Base-by-base conservation (phyloP, 2,329 filamentous ascomycete species). In the Penicillium sp. region DNA sequence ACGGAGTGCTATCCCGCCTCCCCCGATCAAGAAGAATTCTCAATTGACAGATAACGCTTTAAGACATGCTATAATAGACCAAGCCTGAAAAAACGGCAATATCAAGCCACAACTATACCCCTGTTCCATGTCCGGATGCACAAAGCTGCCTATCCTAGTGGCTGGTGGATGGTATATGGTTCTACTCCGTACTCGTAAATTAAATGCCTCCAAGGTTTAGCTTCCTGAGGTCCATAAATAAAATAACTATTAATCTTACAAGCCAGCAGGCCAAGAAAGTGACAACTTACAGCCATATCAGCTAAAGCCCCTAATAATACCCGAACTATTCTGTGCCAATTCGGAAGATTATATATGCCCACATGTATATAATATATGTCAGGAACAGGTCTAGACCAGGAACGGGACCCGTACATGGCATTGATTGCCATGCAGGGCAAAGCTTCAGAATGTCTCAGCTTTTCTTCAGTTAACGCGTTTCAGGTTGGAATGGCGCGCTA, bases 391-490 rank as follows among this genome's bases (percentile, higher is more conserved):
- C 40, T 42, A 42, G 40, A 2, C 5, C 18, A 43, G 40, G 20
- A 4, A 20, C 20, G 3, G 8, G 2, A 18, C n/a, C 5, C 2
- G 14, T 40, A 40, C 35, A 23, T 16, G 8, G 12, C 30, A 35
- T 35, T 35, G 30, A 35, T 35, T 35, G 30, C 30, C 30, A 35
- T 23, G 18, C 40, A 18, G 28, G 28, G 21, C 23, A 47, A 55
- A 33, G 52, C 52, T 42, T 48, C 52, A 55, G 33, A 55, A 48
- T 55, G 52, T 48, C 52, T 55, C 52, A 47, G 26, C 14, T 54
- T 33, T 24, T 49, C 28, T 52, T 52, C 50, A 46, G 45, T 33
- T 40, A 26, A 42, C 20, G 45, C 28, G 52, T 55, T 55, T 55
- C 52, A 55, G 45, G 40, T 55, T 24, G 14, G 12, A 14, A 23